Conservation (phyloP, 257 asterid genomes). For the Scutellaria minor region DNA sequence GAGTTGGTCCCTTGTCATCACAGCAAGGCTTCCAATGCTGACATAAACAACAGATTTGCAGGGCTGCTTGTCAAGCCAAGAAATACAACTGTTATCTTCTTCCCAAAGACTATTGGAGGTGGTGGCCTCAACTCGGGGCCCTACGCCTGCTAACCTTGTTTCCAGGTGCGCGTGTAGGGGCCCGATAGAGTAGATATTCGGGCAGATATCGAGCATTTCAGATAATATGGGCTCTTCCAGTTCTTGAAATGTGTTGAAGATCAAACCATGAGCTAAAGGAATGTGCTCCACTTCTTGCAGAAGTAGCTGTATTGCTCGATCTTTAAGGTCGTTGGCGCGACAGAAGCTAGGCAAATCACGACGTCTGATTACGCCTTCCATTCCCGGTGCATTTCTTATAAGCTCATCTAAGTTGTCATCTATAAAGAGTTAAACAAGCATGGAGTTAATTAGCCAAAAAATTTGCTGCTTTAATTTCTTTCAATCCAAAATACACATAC, state of each 20-base stretch:
- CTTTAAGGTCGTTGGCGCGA: constrained; percentile 41
- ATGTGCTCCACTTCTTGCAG: constrained; percentile 44
- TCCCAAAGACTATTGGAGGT: constrained; percentile 50
- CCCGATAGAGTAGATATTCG: constrained; percentile 61
- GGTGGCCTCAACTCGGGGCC: not conserved
- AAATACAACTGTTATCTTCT: constrained; percentile 57
- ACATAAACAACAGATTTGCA: constrained; percentile 56
- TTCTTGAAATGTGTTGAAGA: constrained; percentile 73
- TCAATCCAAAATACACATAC: constrained; percentile 25
- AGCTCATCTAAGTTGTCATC: constrained; percentile 55
- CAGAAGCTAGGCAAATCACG: constrained; percentile 73
- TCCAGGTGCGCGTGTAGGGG: constrained; percentile 66
- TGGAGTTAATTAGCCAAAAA: constrained; percentile 17
- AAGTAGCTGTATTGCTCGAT: constrained; percentile 33
- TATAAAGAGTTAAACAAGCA: constrained; percentile 25
- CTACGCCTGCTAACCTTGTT: constrained; percentile 8
- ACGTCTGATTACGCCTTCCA: constrained; percentile 68
- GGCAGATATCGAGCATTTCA: constrained; percentile 44
- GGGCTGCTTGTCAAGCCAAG: constrained; percentile 65
- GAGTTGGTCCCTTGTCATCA: constrained; percentile 44
- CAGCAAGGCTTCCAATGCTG: constrained; percentile 68
- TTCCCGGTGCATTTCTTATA: constrained; percentile 48
- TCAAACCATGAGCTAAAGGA: constrained; percentile 60
- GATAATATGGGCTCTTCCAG: constrained; percentile 58
- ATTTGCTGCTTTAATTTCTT: not conserved